Evolutionary conservation across 164 flowering plant species (phyloP), one percentile per base, ranked within the genome.

Genomic region (Tetrastigma voinierianum): DNA sequence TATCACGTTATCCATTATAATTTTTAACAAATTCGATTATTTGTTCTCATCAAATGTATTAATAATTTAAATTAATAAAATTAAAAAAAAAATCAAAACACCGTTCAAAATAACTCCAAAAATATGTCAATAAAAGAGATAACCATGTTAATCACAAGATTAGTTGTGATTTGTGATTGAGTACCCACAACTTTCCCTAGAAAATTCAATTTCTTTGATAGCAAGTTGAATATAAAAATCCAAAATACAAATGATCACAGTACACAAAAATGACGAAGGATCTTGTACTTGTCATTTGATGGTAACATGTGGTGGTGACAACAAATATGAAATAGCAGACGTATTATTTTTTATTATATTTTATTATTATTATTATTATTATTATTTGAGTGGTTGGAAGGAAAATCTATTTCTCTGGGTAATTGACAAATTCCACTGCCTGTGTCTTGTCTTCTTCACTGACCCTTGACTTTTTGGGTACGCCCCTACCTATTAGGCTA

Each of bases 401-500:
- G 14, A 46, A 20, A 23, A 44, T 4, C 25, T 9, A n/a, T 66
- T 57, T 57, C 44, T 57, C 54, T 2, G 32, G n/a, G n/a, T n/a
- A 23, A 46, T 52, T 23, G 47, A 55, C 60, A 65, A 43, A 3
- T 54, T 44, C 23, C 47, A 64, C 19, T 64, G 58, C 68, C 59
- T 64, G 46, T 70, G 73, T 64, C 68, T 70, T 64, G 64, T 70
- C 73, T 70, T 14, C 59, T 70, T 70, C 64, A 21, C 16, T 58
- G 49, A n/a, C 12, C 9, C 40, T 3, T 32, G 40, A 32, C 40
- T 32, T 32, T 32, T 32, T 32, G 40, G 40, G 40, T 32, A 0
- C 6, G 0, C n/a, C 40, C 40, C 40, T 32, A 32, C n/a, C n/a
- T n/a, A n/a, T n/a, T n/a, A n/a, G n/a, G n/a, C n/a, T n/a, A n/a